Evolutionary conservation across 306 rosid genomes (phyloP).

Genomic region (Medicago ruthenica): DNA sequence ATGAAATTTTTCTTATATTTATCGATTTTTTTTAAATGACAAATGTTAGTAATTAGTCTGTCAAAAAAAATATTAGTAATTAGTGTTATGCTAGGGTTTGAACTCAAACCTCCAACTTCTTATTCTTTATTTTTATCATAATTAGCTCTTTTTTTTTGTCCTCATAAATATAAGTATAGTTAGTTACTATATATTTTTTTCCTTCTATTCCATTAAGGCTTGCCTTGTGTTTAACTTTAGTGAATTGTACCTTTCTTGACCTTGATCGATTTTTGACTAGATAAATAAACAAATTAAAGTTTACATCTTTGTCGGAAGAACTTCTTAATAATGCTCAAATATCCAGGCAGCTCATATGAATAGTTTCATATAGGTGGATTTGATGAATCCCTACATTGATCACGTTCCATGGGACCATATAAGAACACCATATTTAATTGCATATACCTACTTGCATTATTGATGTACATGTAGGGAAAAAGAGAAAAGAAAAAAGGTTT

Average conservation of each 20-base stretch:
- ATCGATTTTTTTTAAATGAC: no score
- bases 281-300: constrained; percentile 30
- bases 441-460: constrained; percentile 52
- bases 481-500: neutral
- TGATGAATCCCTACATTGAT: constrained; percentile 44
- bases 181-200: neutral
- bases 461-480: constrained; percentile 35
- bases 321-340: constrained; percentile 20
- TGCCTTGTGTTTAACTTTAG: neutral
- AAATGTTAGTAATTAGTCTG: no score
- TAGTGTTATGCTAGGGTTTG: no score
- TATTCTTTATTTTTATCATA: no score
- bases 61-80: no score
- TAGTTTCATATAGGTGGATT: constrained; percentile 41
- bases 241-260: constrained; percentile 11
- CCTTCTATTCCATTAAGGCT: neutral
- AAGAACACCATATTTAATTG: constrained; percentile 39
- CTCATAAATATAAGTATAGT: no score
- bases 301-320: neutral
- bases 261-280: neutral
- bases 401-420: constrained; percentile 49
- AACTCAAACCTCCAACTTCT: no score
- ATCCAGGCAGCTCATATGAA: constrained; percentile 34
- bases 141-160: no score
- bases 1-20: no score